These are phyloP conservation scores for Neurospora sp. DNA, from an alignment of 495 filamentous ascomycete species.

Conservation along the genomic window DNA sequence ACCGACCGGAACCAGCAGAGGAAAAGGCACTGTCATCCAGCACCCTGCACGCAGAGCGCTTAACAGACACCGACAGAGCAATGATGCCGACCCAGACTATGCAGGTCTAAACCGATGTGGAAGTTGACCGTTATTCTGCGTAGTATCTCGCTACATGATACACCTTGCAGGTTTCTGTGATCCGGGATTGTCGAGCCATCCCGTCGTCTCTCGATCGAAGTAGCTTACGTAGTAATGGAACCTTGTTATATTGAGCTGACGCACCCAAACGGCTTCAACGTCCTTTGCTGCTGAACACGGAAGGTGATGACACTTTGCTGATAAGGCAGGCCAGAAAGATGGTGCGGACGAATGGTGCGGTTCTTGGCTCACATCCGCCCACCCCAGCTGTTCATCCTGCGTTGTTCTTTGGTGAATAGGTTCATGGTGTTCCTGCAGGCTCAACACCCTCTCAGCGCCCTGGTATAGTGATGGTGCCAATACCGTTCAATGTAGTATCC, in stretches of 20 bases:
- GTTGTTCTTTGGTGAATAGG: not conserved
- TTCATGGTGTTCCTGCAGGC: not conserved
- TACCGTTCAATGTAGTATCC: not conserved
- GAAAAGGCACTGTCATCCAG: not conserved
- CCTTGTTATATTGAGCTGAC: not conserved
- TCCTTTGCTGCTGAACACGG: not conserved
- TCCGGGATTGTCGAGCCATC: not conserved
- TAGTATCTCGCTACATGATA: not conserved
- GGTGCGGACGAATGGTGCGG: not conserved
- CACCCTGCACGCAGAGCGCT: not conserved
- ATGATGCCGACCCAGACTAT: not conserved
- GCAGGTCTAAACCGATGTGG: not conserved
- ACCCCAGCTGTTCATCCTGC: not conserved
- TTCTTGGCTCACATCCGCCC: not conserved
- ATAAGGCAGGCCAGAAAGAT: not conserved
- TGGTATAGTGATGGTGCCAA: not conserved
- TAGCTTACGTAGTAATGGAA: not conserved
- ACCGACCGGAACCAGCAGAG: not conserved
- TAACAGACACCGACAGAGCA: not conserved
- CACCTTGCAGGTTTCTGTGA: not conserved
- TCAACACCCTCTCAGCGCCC: not conserved
- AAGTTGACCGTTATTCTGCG: not conserved
- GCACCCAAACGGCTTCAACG: not conserved
- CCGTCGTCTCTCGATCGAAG: not conserved
- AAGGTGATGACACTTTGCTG: not conserved